These are phyloP conservation scores for Aspergillus versicolor DNA, from an alignment of 2,329 filamentous ascomycete species.

Conservation along the genomic window DNA sequence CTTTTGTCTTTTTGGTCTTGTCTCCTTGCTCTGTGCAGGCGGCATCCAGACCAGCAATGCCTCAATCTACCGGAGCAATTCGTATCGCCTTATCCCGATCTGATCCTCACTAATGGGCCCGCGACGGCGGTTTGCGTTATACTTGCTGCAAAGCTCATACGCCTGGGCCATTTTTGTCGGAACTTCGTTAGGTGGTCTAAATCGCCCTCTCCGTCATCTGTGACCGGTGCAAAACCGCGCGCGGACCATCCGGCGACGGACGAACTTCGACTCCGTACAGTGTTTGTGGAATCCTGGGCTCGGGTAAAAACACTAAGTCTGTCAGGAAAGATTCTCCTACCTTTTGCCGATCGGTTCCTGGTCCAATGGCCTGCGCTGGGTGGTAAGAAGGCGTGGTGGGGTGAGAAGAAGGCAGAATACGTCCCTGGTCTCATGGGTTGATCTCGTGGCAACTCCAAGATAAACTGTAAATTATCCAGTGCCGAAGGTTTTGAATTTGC, in stretches of 20 bases:
- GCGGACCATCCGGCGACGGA: conserved; percentile 29
- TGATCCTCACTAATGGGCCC: conserved; percentile 85
- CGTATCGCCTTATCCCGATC: conserved; percentile 59
- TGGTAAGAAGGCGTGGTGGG: conserved; percentile 39
- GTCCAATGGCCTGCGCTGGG: conserved; percentile 76
- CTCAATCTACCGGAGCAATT: conserved; percentile 17
- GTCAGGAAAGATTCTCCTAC: conserved; percentile 73
- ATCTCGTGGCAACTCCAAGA: conserved; percentile 2
- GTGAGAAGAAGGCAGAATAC: conserved; percentile 40
- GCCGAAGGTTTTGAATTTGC: background rate
- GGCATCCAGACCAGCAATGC: conserved; percentile 32
- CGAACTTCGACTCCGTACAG: conserved; percentile 62
- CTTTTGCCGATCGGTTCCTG: conserved; percentile 72
- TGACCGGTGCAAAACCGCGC: conserved; percentile 2
- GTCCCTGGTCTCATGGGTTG: conserved; percentile 39
- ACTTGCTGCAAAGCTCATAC: conserved; percentile 55
- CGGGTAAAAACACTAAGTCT: conserved; percentile 78
- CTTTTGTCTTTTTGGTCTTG: conserved; percentile 65
- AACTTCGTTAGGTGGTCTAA: background rate
- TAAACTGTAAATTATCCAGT: background rate
- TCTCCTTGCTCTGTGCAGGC: conserved; percentile 53
- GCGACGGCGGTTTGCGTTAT: conserved; percentile 80
- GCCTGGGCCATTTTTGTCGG: conserved; percentile 47
- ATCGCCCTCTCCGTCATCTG: background rate
- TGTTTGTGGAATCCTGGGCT: conserved; percentile 94